These are phyloP conservation scores for Chlorella sp. DNA, from an alignment of 139 green algal species.

Conservation along the genomic window DNA sequence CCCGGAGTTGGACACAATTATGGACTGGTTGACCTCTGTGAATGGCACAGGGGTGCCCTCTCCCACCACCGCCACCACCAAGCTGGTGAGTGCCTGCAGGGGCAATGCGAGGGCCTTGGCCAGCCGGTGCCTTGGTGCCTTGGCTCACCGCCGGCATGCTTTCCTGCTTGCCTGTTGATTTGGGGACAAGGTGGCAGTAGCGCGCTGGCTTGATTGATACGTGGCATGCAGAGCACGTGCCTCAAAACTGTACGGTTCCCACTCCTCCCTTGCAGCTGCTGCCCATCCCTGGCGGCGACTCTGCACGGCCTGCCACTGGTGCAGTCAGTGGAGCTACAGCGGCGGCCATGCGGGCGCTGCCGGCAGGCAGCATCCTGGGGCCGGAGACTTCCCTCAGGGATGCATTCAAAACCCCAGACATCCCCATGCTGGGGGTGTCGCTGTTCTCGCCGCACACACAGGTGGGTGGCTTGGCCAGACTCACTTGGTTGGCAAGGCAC, in stretches of 20 bases:
- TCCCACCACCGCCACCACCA: neutral
- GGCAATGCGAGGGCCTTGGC: neutral
- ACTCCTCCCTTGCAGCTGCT: neutral
- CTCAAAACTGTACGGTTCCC: too few relatives aligned
- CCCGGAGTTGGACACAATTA: conserved; percentile 32
- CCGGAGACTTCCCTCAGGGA: conserved; percentile 4
- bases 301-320: neutral
- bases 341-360: neutral
- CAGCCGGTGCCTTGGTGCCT: too few relatives aligned
- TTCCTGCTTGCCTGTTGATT: neutral
- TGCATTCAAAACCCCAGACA: conserved; percentile 26
- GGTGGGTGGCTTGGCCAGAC: too few relatives aligned
- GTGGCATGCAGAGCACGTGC: neutral
- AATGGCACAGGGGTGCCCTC: neutral
- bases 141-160: neutral
- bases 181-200: too few relatives aligned
- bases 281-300: neutral
- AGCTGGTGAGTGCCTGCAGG: neutral
- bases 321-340: neutral
- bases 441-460: conserved; percentile 36
- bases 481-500: too few relatives aligned
- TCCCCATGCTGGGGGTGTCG: conserved; percentile 36
- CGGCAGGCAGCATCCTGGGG: neutral
- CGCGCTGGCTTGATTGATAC: too few relatives aligned
- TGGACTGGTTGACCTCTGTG: conserved; percentile 32